These are phyloP conservation scores for Kazachstania bromeliacearum DNA, from an alignment of 805 yeast species.

Conservation along the genomic window DNA sequence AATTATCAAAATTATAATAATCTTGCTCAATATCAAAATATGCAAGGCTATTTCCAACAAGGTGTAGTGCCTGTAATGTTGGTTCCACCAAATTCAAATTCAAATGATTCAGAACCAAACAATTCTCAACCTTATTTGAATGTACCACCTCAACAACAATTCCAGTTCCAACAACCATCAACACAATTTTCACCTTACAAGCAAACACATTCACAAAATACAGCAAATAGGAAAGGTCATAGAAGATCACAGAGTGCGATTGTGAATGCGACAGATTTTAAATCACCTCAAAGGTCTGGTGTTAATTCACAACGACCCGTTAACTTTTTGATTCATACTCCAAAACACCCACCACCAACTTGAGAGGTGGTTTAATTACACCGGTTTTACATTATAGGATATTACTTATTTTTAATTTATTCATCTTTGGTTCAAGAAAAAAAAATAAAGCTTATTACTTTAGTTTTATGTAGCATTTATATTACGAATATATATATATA, in stretches of 20 bases:
- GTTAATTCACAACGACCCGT: slow-evolving; percentile 17
- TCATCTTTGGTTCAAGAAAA: too few relatives aligned
- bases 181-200: slow-evolving; percentile 3
- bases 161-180: background rate
- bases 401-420: too few relatives aligned
- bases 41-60: background rate
- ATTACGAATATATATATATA: too few relatives aligned
- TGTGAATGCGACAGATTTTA: slow-evolving; percentile 7
- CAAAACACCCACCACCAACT: slow-evolving; percentile 28
- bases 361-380: too few relatives aligned
- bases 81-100: background rate
- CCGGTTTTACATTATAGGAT: too few relatives aligned
- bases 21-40: background rate
- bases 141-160: background rate
- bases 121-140: background rate
- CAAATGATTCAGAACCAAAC: background rate
- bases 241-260: slow-evolving; percentile 24
- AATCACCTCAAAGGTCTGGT: slow-evolving; percentile 9
- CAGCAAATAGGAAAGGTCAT: slow-evolving; percentile 10
- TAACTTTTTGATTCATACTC: slow-evolving; percentile 27
- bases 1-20: too few relatives aligned
- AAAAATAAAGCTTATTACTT: too few relatives aligned
- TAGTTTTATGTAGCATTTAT: too few relatives aligned
- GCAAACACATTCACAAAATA: background rate
- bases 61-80: background rate